Conservation (phyloP, 2,329 filamentous ascomycete genomes). For the Cordyceps pruinosa region DNA sequence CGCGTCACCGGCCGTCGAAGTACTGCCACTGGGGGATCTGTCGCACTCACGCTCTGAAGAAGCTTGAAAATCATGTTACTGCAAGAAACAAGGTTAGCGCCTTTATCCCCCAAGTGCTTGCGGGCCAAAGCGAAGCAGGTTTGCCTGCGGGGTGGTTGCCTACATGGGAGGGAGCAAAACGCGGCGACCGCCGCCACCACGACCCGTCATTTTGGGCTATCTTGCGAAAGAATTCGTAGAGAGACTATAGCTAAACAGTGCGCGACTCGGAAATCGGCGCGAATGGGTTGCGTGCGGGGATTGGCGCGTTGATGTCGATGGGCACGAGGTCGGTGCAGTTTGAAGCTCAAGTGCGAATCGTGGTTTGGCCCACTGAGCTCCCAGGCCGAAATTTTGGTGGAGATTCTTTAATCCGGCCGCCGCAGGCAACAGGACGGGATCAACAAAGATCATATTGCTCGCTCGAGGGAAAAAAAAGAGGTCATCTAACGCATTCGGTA, state of each 20-base stretch:
- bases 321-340: background rate
- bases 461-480: background rate
- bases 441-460: background rate
- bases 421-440: background rate
- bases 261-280: background rate
- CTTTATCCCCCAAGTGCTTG: background rate
- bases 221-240: background rate
- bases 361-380: background rate
- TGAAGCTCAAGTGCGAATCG: background rate
- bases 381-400: slow-evolving; percentile 11
- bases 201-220: slow-evolving; percentile 46
- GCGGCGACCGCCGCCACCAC: slow-evolving; percentile 53
- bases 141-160: slow-evolving; percentile 15
- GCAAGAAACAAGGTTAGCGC: slow-evolving; percentile 15
- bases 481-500: too few species aligned
- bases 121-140: background rate
- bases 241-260: background rate
- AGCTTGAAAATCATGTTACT: slow-evolving; percentile 62
- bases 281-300: background rate
- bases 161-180: slow-evolving; percentile 53
- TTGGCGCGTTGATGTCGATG: slow-evolving; percentile 5
- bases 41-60: slow-evolving; percentile 51
- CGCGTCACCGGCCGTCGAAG: background rate
- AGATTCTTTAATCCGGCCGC: slow-evolving; percentile 13
- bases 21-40: slow-evolving; percentile 22